These are phyloP conservation scores for Verticillium isaacii DNA, from an alignment of 2,329 filamentous ascomycete genomes.

Conservation along the genomic window DNA sequence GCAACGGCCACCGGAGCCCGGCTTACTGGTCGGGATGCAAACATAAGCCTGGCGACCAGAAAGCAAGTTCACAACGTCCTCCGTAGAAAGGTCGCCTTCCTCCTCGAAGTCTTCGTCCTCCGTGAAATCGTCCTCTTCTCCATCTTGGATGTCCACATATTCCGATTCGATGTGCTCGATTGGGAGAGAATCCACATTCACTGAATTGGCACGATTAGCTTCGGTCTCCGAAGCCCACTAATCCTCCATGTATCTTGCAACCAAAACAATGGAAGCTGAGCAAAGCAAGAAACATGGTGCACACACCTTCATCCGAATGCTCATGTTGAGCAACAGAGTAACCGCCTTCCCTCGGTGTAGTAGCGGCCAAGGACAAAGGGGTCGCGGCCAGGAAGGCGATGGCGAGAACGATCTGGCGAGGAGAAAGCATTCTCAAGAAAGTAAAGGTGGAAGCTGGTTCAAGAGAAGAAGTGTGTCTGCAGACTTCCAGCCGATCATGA, in stretches of 20 bases:
- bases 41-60: neutral
- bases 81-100: neutral
- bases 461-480: neutral
- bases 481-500: neutral
- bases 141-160: neutral
- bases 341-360: neutral
- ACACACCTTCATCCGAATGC: neutral
- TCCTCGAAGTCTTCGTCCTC: neutral
- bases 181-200: neutral
- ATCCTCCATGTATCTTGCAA: neutral
- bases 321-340: neutral
- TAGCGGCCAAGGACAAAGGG: neutral
- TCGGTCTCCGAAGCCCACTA: neutral
- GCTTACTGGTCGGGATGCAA: neutral
- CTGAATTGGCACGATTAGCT: neutral
- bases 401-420: neutral
- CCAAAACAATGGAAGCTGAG: neutral
- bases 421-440: neutral
- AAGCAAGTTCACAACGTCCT: neutral
- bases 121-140: neutral
- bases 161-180: neutral
- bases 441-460: neutral
- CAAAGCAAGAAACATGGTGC: neutral
- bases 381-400: neutral
- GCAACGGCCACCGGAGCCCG: neutral